phyloP scores from a whole-genome alignment of 257 asterid genomes.

The Ajuga chamaepitys region DNA sequence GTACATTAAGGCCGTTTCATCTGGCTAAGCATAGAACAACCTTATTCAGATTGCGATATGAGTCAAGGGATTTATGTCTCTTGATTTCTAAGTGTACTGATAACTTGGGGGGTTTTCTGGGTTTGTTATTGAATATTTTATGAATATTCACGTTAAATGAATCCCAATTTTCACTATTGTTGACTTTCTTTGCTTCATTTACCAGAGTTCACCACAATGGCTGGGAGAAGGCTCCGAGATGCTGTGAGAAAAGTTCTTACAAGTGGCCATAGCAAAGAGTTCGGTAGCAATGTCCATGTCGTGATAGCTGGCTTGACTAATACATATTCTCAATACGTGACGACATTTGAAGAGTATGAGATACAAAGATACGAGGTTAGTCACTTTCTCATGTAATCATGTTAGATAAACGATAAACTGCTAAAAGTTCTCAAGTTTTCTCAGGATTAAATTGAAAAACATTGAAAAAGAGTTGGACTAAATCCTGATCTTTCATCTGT shows the following conservation, averaged over 20 bases:
- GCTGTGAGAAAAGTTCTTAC: conserved; percentile 58
- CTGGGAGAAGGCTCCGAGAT: conserved; percentile 97
- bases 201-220: conserved; percentile 94
- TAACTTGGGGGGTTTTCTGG: no score
- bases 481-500: neutral
- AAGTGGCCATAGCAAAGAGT: conserved; percentile 39
- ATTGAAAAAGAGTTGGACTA: neutral
- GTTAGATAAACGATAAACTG: neutral
- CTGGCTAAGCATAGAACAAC: no score
- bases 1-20: no score
- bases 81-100: no score
- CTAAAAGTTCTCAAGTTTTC: neutral
- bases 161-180: neutral
- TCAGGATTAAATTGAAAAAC: neutral
- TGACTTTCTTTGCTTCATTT: neutral
- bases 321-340: conserved; percentile 85
- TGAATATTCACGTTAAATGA: conserved; percentile 1
- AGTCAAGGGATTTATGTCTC: no score
- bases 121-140: neutral
- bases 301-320: conserved; percentile 96
- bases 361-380: conserved; percentile 98
- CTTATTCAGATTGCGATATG: no score
- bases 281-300: conserved; percentile 54
- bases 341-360: conserved; percentile 86
- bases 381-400: conserved; percentile 5